These are phyloP conservation scores for Citrullus amarus DNA, from an alignment of 306 rosid genomes.

Conservation along the genomic window DNA sequence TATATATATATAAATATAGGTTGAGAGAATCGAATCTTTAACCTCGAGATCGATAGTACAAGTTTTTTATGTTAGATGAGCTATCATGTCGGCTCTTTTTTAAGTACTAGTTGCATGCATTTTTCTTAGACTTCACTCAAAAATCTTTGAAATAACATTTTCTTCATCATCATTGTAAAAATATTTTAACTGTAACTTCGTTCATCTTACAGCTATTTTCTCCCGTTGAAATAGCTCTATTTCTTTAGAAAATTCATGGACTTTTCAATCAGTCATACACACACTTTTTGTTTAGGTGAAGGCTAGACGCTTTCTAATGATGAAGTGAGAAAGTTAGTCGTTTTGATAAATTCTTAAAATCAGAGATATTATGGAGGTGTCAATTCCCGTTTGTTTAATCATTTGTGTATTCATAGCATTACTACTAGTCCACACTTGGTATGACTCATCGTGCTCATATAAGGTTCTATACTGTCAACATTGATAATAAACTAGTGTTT, in stretches of 20 bases:
- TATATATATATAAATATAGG: too few species aligned
- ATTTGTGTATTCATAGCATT: neutral
- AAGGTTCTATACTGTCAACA: neutral
- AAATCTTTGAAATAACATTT: neutral
- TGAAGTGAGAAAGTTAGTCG: too few species aligned
- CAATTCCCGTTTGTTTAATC: neutral
- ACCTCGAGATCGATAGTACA: too few species aligned
- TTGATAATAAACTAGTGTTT: neutral
- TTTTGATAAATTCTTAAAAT: neutral
- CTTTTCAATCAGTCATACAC: neutral
- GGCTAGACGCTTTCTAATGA: neutral
- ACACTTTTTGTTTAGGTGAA: neutral
- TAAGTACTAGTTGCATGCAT: neutral
- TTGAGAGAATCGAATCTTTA: too few species aligned
- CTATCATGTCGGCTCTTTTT: neutral
- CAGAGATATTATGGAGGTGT: neutral
- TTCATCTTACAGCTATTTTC: neutral
- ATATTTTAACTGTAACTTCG: neutral
- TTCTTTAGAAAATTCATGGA: neutral
- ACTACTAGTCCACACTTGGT: neutral
- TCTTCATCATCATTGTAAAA: neutral
- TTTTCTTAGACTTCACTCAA: neutral
- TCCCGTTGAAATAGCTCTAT: neutral
- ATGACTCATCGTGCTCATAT: neutral
- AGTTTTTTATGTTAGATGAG: too few species aligned